phyloP scores from a whole-genome alignment of 176 grass and related monocot genomes.

The Phoenix dactylifera region DNA sequence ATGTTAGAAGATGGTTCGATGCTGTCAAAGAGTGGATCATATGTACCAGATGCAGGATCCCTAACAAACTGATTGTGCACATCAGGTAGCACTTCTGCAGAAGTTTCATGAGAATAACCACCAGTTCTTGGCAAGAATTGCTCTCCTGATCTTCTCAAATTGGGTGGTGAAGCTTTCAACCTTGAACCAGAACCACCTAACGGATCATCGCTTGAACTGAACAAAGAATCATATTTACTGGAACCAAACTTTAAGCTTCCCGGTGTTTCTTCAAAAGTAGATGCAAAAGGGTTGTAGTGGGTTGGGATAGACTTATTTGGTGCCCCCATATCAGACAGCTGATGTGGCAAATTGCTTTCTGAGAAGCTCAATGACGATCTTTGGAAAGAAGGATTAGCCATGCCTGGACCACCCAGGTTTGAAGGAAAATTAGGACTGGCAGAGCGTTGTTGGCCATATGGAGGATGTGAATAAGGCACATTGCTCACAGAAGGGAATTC shows the following conservation, averaged over 20 bases:
- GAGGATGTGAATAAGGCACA: conserved; percentile 34
- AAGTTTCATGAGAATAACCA: conserved; percentile 35
- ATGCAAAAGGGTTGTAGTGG: conserved; percentile 93
- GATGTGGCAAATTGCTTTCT: conserved; percentile 35
- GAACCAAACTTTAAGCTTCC: conserved; percentile 30
- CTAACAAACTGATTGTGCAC: conserved; percentile 25
- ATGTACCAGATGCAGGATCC: conserved; percentile 37
- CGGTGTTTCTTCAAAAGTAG: conserved; percentile 85
- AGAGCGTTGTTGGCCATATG: conserved; percentile 44
- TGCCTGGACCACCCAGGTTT: conserved; percentile 23
- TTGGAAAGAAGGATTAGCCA: conserved; percentile 34
- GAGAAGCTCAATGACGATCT: conserved; percentile 33
- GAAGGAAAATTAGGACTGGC: conserved; percentile 36
- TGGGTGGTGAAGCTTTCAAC: conserved; percentile 26
- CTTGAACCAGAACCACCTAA: conserved; percentile 38
- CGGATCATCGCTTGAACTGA: conserved; percentile 13
- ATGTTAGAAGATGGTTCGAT: conserved; percentile 75
- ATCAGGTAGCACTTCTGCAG: conserved; percentile 27
- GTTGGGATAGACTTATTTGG: conserved; percentile 68
- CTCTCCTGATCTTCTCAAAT: conserved; percentile 23
- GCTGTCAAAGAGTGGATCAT: conserved; percentile 90
- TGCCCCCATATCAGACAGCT: conserved; percentile 33
- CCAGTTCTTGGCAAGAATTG: conserved; percentile 36
- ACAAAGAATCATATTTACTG: conserved; percentile 12
- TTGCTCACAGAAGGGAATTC: conserved; percentile 25